Base-by-base conservation (phyloP, 1,139 yeast genomes). In the Zygotorulaspora mrakii region DNA sequence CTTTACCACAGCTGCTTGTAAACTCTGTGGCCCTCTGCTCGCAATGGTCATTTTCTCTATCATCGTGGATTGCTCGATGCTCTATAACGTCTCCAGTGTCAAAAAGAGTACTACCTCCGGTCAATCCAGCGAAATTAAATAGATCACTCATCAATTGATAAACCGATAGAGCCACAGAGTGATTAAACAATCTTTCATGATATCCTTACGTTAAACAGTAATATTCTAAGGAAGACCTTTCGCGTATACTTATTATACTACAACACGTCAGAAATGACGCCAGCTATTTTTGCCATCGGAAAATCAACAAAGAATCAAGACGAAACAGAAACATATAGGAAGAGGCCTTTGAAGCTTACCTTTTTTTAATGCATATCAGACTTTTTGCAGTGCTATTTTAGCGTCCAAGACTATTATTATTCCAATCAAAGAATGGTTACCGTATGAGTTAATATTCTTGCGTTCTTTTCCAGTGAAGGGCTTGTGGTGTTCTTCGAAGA, bases 1-100 rank as follows among this genome's bases (percentile, higher is more conserved):
- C 40, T 27, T 47, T 47, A 1, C 65, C 65, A 30, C 42, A 46
- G 10, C 57, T 40, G 4, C 54, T 47, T n/a, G 32, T 32, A 21
- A 48, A 48, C 17, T 35, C 43, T 22, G 25, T 32, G 21, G 13
- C 23, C 22, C 29, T 16, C 9, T 16, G 27, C 21, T 16, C 29
- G n/a, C 21, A 23, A 29, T 32, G 6, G n/a, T 24, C 11, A 24
- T 6, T 24, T 6, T n/a, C 27, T 7, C n/a, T 6, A 24, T 9
- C 13, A 24, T 24, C 21, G 28, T 17, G 22, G 23, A 6, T 18
- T 16, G 11, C 14, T 25, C 18, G 13, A 17, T 14, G 20, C 6
- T 5, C 10, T 3, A 13, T 9, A 8, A 7, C 26, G 12, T 32
- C 39, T 8, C 34, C 43, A 4, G 32, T 32, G 24, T 45, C 40